phyloP scores from a whole-genome alignment of 331 rosid species.

The Rosa hybrid region DNA sequence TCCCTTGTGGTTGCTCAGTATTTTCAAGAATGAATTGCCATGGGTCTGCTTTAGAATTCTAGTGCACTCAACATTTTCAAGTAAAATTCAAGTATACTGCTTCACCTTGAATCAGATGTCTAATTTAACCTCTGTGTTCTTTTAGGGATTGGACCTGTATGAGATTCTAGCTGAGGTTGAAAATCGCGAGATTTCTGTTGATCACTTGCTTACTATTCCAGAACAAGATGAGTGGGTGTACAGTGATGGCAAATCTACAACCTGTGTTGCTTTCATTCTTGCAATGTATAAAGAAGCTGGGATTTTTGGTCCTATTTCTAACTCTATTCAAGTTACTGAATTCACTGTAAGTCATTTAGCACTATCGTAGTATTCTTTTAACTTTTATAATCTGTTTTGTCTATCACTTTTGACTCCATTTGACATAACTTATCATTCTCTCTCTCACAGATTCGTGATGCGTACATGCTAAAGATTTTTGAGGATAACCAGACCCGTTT shows the following conservation, averaged over 20 bases:
- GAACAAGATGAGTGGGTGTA: slow-evolving; percentile 92
- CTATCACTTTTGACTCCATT: neutral
- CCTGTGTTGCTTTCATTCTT: slow-evolving; percentile 87
- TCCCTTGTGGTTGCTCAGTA: neutral
- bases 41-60: neutral
- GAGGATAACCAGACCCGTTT: slow-evolving; percentile 74
- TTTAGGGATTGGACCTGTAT: slow-evolving; percentile 70
- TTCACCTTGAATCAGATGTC: neutral
- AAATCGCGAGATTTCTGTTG: slow-evolving; percentile 71
- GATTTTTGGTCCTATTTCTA: slow-evolving; percentile 61
- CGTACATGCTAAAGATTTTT: slow-evolving; percentile 75
- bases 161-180: slow-evolving; percentile 72
- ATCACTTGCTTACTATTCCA: slow-evolving; percentile 76
- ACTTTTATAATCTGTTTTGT: neutral
- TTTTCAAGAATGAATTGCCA: neutral
- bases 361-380: neutral
- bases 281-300: slow-evolving; percentile 93
- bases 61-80: neutral
- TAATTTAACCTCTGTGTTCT: neutral
- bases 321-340: slow-evolving; percentile 85
- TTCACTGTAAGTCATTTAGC: slow-evolving; percentile 64
- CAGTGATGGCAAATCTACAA: slow-evolving; percentile 90
- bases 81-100: neutral
- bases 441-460: slow-evolving; percentile 71
- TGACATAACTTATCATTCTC: slow-evolving; percentile 10